These are phyloP conservation scores for Nymphaea thermarum DNA, from an alignment of 164 flowering plant genomes.

Conservation along the genomic window DNA sequence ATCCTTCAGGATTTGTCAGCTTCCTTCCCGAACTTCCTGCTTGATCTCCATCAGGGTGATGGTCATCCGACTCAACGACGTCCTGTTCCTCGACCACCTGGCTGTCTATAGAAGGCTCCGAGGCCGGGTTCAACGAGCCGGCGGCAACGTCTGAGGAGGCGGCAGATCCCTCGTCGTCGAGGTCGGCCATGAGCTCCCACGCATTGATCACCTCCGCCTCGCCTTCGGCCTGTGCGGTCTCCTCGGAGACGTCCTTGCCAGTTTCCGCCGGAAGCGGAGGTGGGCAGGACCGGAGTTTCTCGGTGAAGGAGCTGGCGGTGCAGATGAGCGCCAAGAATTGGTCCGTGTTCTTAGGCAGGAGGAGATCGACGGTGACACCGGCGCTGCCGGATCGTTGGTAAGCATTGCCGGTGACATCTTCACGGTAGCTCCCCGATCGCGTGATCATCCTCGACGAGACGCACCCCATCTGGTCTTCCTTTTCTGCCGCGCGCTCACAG, in stretches of 20 bases:
- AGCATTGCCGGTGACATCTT: slow-evolving; percentile 11
- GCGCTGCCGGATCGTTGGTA: slow-evolving; percentile 10
- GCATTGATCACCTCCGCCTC: slow-evolving; percentile 10
- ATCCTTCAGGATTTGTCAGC: neutral
- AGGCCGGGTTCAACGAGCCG: slow-evolving; percentile 7
- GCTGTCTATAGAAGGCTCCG: neutral
- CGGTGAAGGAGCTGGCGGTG: slow-evolving; percentile 8
- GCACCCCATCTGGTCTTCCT: slow-evolving; percentile 17
- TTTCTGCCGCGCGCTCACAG: neutral
- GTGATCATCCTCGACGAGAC: slow-evolving; percentile 17
- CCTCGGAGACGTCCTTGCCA: neutral
- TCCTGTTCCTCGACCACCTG: neutral
- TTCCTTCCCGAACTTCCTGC: neutral
- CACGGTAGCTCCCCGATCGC: slow-evolving; percentile 15
- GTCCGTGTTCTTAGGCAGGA: slow-evolving; percentile 9
- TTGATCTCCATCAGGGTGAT: neutral
- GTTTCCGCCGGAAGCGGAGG: neutral
- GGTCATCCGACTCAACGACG: neutral
- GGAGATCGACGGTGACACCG: slow-evolving; percentile 8
- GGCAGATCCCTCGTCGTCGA: slow-evolving; percentile 7
- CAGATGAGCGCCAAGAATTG: slow-evolving; percentile 16
- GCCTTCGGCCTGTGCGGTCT: neutral
- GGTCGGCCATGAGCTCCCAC: slow-evolving; percentile 17
- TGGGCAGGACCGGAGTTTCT: slow-evolving; percentile 6
- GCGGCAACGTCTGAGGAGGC: slow-evolving; percentile 8